These are phyloP conservation scores for Ogataea trehaloabstinens DNA, from an alignment of 805 yeast species.

Conservation along the genomic window DNA sequence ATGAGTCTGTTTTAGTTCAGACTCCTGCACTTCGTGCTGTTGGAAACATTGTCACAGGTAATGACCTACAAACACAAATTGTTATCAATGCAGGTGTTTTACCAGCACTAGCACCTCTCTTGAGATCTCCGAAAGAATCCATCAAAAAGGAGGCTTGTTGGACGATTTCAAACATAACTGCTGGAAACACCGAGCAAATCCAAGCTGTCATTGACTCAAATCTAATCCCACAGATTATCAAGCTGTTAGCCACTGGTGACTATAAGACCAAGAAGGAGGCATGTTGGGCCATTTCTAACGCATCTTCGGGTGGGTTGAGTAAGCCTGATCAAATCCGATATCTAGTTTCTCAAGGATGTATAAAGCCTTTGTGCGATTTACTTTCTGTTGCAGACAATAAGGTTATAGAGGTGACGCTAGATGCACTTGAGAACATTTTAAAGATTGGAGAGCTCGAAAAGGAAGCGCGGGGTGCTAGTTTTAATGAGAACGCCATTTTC, in stretches of 20 bases:
- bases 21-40: constrained; percentile 97
- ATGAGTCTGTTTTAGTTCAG: constrained; percentile 82
- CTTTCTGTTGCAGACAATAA: constrained; percentile 84
- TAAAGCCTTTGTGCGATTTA: constrained; percentile 94
- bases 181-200: constrained; percentile 93
- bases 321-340: constrained; percentile 93
- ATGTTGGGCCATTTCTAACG: constrained; percentile 98
- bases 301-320: constrained; percentile 90
- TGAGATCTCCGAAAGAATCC: constrained; percentile 83
- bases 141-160: constrained; percentile 97
- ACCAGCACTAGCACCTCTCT: constrained; percentile 75
- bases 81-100: constrained; percentile 92
- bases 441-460: constrained; percentile 93
- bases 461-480: constrained; percentile 64
- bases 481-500: constrained; percentile 84
- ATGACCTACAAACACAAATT: constrained; percentile 91
- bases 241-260: constrained; percentile 75
- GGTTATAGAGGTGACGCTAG: constrained; percentile 91
- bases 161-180: constrained; percentile 97
- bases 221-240: constrained; percentile 85
- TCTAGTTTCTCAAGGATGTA: constrained; percentile 92
- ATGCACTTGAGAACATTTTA: constrained; percentile 89
- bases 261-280: constrained; percentile 98
- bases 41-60: constrained; percentile 97
- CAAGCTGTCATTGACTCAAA: constrained; percentile 96